Evolutionary conservation across 192 early-diverging fungal genomes (phyloP), one percentile per base, ranked within the genome.

Genomic region (Backusella luteola): DNA sequence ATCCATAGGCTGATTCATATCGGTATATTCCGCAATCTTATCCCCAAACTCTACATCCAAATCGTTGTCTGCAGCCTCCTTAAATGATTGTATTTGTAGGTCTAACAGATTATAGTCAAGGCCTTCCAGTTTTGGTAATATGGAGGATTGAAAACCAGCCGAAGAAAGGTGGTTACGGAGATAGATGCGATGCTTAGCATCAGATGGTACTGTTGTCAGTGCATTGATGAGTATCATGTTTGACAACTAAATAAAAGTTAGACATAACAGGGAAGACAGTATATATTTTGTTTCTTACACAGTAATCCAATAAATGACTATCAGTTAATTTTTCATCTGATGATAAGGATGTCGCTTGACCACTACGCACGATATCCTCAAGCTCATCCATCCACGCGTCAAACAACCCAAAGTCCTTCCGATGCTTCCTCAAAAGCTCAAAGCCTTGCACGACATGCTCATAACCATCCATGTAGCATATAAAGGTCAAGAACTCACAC

Each of bases 381-480:
- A 93, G 74, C 15, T 90, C 87, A 34, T 86, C 83, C 82, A 95
- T 84, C 94, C 94, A 95, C 17, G 90, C 89, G 78, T 93, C 92
- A 75, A 92, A 95, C 19, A 86, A 75, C n/a, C 81, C 82, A 78
- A 88, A 80, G 21, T 84, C 83, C 26, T 81, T 78, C 41, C 84
- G 89, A 81, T 91, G 88, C 78, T 92, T 87, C 75, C 88, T 88
- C 74, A 93, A 83, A 72, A 89, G 84, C 59, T 94, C 92, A 77
- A 95, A 81, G 17, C 94, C 94, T 74, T 89, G 87, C 21, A 95
- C 74, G 26, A 95, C 93, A 15, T 90, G 79, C 12, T 86, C 85
- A 56, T 92, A 91, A n/a, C 94, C 94, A 36, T 90, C 92, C 23
- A 89, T 85, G 79, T 92, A 92, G 76, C 92, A 94, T 39, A 94